A percentile compares a stretch with the other conserved stretches of the same genome.
Conservation (phyloP, 495 filamentous ascomycete species). For the Penicillium malachiteum region DNA sequence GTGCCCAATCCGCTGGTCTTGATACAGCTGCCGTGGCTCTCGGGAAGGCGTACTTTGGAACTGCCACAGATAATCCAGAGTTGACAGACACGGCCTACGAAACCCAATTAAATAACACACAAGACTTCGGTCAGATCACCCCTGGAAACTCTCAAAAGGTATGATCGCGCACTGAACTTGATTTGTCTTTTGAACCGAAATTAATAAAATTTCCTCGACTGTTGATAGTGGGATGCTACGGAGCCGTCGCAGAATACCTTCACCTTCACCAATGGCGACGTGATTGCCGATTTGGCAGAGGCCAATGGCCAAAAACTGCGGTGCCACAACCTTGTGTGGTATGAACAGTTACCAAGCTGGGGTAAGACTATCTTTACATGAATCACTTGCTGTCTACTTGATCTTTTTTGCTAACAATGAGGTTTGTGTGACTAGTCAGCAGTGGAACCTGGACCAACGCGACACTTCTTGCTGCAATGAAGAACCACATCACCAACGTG, state of each 20-base stretch:
- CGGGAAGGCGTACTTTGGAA: conserved; percentile 59
- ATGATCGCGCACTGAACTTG: not conserved
- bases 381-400: not conserved
- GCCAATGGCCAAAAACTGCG: conserved; percentile 54
- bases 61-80: conserved; percentile 55
- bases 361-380: conserved; percentile 24
- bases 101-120: conserved; percentile 42
- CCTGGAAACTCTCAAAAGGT: conserved; percentile 60
- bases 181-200: not conserved
- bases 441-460: conserved; percentile 53
- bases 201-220: too few species aligned
- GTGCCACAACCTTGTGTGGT: conserved; percentile 64
- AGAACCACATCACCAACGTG: conserved; percentile 41
- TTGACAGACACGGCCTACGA: conserved; percentile 52
- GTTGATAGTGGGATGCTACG: conserved; percentile 46
- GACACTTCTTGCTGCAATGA: conserved; percentile 50
- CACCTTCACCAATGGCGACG: conserved; percentile 49
- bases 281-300: conserved; percentile 49
- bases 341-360: conserved; percentile 60
- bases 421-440: conserved; percentile 36
- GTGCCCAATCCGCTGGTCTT: conserved; percentile 31
- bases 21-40: conserved; percentile 52
- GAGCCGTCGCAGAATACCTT: conserved; percentile 52
- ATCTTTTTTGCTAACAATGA: not conserved
- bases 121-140: conserved; percentile 59